Percentiles rank a stretch among this genome's conserved stretches.
These are phyloP conservation scores for Cynanchum wilfordii DNA, from an alignment of 257 asterid genomes.

Conservation along the genomic window DNA sequence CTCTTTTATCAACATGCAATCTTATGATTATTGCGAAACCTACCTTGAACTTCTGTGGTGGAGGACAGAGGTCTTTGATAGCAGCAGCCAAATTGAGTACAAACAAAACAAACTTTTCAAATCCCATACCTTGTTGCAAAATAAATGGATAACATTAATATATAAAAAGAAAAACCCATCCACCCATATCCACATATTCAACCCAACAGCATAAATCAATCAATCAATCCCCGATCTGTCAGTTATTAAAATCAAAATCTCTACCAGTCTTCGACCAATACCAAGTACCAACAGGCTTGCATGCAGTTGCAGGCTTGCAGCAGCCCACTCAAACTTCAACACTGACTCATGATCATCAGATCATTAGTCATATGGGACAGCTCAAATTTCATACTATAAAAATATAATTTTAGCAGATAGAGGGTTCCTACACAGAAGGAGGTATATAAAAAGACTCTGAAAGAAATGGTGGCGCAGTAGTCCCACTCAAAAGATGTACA, in stretches of 20 bases:
- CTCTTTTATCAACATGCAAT: too few species aligned
- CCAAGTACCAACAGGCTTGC: constrained; percentile 2
- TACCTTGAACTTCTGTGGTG: constrained; percentile 2
- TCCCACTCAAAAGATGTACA: background rate
- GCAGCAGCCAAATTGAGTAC: constrained; percentile 1
- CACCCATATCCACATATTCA: background rate
- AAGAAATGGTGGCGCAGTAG: constrained; percentile 7
- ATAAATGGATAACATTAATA: background rate
- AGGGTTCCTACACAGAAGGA: background rate
- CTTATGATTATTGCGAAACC: background rate
- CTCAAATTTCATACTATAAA: background rate
- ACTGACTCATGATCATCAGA: constrained; percentile 1
- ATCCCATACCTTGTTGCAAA: background rate
- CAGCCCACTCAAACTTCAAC: background rate
- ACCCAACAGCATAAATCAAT: background rate
- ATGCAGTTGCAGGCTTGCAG: constrained; percentile 1
- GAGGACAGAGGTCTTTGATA: background rate
- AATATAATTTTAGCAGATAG: background rate
- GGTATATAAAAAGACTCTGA: constrained; percentile 7
- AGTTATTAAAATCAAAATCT: background rate
- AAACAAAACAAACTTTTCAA: constrained; percentile 1
- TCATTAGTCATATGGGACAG: constrained; percentile 4
- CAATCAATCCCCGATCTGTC: background rate
- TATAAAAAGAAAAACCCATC: background rate
- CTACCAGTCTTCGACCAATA: background rate